Conservation (phyloP, 805 yeast species). For the Candida koratica region DNA sequence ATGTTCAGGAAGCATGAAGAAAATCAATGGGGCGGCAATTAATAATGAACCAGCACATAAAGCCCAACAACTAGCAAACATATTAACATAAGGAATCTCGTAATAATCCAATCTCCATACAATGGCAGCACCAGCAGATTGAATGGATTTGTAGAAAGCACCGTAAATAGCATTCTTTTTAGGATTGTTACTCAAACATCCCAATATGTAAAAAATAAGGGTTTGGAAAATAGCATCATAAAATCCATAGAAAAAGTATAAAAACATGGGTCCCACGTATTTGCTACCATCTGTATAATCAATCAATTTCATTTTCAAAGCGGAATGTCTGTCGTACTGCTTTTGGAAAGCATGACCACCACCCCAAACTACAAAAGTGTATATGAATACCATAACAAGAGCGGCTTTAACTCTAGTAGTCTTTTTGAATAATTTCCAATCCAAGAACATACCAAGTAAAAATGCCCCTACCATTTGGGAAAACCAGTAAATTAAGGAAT, state of each 20-base stretch:
- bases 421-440: conserved; percentile 39
- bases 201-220: conserved; percentile 55
- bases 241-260: conserved; percentile 59
- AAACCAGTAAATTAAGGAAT: conserved; percentile 58
- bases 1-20: conserved; percentile 40
- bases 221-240: conserved; percentile 61
- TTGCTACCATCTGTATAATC: conserved; percentile 42
- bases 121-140: conserved; percentile 61
- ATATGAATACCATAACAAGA: conserved; percentile 34
- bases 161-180: conserved; percentile 54
- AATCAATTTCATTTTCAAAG: conserved; percentile 22
- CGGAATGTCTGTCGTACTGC: conserved; percentile 34
- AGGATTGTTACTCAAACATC: conserved; percentile 55
- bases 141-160: conserved; percentile 61
- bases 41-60: conserved; percentile 45
- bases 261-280: conserved; percentile 58
- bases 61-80: conserved; percentile 51
- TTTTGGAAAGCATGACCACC: conserved; percentile 51
- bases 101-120: conserved; percentile 55
- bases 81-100: conserved; percentile 30
- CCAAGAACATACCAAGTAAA: conserved; percentile 46
- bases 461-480: conserved; percentile 58
- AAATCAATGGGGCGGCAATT: conserved; percentile 46
- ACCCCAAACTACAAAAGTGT: conserved; percentile 53
- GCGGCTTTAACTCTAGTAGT: conserved; percentile 46